Evolutionary conservation across 108 stramenopile genomes (phyloP), one percentile per base, ranked within the genome.

Genomic region (Parmales sp.): DNA sequence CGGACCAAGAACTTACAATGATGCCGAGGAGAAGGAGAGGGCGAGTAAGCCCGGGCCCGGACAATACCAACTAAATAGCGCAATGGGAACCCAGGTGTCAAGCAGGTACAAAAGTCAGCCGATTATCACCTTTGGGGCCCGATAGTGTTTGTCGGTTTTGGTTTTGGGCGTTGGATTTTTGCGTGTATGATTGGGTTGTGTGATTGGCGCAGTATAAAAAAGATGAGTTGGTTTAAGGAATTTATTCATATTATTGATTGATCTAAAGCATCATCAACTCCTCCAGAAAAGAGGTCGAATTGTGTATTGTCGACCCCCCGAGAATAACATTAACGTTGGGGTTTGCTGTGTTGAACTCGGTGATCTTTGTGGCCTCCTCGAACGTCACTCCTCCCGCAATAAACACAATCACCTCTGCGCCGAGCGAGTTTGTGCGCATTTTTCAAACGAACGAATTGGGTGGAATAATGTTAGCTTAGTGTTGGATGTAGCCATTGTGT

Each of bases 381-480:
- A 91, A 98, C 8, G 97, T 95, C 37, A 88, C 83, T 39, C 97
- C 97, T 23, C 96, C 97, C 1, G 90, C 90, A 88, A 98, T 89
- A 74, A 89, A 98, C 23, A 98, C 80, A 41, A 98, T 76, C 20
- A 95, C 78, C 73, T 94, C 90, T 51, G n/a, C n/a, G n/a, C n/a
- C n/a, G n/a, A n/a, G n/a, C n/a, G n/a, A n/a, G n/a, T n/a, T n/a
- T n/a, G n/a, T n/a, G n/a, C n/a, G n/a, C n/a, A n/a, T n/a, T n/a
- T n/a, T n/a, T n/a, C n/a, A n/a, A n/a, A n/a, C n/a, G n/a, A n/a
- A n/a, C n/a, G n/a, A n/a, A n/a, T n/a, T n/a, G n/a, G n/a, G n/a
- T n/a, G n/a, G n/a, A n/a, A n/a, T n/a, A n/a, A n/a, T n/a, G n/a
- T n/a, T n/a, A n/a, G n/a, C n/a, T n/a, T n/a, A n/a, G n/a, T n/a